A percentile compares a stretch with the other conserved stretches of the same genome.
Conservation (phyloP, 352 stramenopile genomes). For the Phytopythium montanum region DNA sequence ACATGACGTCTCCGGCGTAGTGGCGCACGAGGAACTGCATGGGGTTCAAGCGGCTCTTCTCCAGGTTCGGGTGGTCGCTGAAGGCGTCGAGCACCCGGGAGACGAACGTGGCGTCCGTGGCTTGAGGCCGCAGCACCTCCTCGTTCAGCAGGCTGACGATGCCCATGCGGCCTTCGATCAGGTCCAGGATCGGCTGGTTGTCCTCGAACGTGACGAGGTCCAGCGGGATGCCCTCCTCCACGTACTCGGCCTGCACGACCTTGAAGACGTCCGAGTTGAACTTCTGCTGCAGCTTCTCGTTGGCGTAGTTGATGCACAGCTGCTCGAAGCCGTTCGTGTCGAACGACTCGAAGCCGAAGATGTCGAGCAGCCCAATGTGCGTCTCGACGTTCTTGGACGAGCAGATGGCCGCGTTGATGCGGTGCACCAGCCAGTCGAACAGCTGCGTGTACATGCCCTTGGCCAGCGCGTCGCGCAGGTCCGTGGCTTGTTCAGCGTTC, state of each 20-base stretch:
- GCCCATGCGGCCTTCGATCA: slow-evolving; percentile 86
- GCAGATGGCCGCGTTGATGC: slow-evolving; percentile 78
- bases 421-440: slow-evolving; percentile 96
- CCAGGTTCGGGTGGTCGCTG: slow-evolving; percentile 73
- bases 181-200: slow-evolving; percentile 89
- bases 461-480: slow-evolving; percentile 94
- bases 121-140: slow-evolving; percentile 89
- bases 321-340: slow-evolving; percentile 88
- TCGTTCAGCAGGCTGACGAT: slow-evolving; percentile 95
- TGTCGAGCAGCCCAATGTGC: slow-evolving; percentile 93
- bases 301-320: slow-evolving; percentile 91
- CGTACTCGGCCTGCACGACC: slow-evolving; percentile 94
- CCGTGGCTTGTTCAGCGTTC: slow-evolving; percentile 81
- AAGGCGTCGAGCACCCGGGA: slow-evolving; percentile 80
- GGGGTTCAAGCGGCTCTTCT: slow-evolving; percentile 84
- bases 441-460: slow-evolving; percentile 96
- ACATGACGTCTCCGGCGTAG: slow-evolving; percentile 82
- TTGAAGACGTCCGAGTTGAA: slow-evolving; percentile 95
- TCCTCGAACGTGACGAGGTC: slow-evolving; percentile 88
- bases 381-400: slow-evolving; percentile 67
- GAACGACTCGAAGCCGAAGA: slow-evolving; percentile 96
- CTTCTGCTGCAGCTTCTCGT: slow-evolving; percentile 90
- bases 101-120: slow-evolving; percentile 80
- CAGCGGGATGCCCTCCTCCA: slow-evolving; percentile 89
- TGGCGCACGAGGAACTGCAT: slow-evolving; percentile 80